Conservation (phyloP, 192 early-diverging fungal species). For the Coemansia biformis region DNA sequence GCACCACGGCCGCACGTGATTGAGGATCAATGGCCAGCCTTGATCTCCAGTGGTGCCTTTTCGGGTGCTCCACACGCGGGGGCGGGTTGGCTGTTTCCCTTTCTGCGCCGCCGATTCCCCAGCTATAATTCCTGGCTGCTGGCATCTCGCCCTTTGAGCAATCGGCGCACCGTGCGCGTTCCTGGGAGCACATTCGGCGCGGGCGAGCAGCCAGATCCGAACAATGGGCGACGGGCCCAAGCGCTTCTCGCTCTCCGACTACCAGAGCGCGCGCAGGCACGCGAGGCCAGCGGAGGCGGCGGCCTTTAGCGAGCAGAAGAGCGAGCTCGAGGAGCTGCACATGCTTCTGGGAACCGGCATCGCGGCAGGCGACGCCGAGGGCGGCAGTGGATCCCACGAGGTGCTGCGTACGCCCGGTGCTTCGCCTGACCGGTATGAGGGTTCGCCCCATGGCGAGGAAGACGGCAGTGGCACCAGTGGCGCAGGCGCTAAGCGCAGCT, state of each 20-base stretch:
- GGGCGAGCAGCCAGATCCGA: too few species aligned
- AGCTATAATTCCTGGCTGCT: too few species aligned
- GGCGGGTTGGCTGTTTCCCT: too few species aligned
- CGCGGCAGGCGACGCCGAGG: not conserved
- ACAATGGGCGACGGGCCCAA: conserved; percentile 50
- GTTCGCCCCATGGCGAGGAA: not conserved
- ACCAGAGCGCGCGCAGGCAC: conserved; percentile 43
- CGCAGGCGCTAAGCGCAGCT: not conserved
- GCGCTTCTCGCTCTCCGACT: conserved; percentile 49
- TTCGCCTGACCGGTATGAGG: conserved; percentile 10
- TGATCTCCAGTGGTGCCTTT: too few species aligned
- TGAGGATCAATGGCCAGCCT: too few species aligned
- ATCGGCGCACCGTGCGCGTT: too few species aligned
- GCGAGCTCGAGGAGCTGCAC: conserved; percentile 50
- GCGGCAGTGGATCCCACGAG: conserved; percentile 2
- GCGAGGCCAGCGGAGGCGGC: conserved; percentile 24
- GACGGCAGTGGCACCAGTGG: too few species aligned
- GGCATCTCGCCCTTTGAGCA: too few species aligned
- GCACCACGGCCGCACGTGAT: too few species aligned
- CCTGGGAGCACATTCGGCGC: too few species aligned
- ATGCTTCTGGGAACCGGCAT: conserved; percentile 42
- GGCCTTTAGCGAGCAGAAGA: conserved; percentile 25
- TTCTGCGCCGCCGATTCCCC: too few species aligned
- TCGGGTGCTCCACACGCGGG: too few species aligned
- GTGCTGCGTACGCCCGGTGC: conserved; percentile 43